These are phyloP conservation scores for Tephrocybe sp. DNA, from an alignment of 768 basidiomycete species.

Conservation along the genomic window DNA sequence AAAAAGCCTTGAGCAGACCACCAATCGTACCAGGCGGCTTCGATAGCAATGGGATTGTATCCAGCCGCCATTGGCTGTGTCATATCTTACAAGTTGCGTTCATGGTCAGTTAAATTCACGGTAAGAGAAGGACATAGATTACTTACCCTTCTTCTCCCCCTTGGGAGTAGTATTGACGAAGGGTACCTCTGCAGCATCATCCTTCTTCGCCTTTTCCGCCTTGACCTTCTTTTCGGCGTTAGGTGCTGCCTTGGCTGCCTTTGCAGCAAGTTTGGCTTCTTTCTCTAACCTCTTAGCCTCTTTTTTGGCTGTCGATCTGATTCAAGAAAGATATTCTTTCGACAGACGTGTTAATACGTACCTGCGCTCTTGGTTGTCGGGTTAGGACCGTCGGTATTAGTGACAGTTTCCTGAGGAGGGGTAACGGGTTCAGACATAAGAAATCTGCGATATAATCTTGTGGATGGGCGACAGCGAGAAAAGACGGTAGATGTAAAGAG, in stretches of 20 bases:
- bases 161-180: conserved; percentile 88
- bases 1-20: conserved; percentile 92
- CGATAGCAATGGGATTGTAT: conserved; percentile 94
- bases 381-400: conserved; percentile 24
- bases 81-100: conserved; percentile 53
- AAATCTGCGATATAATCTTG: conserved; percentile 5
- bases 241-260: conserved; percentile 49
- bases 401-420: conserved; percentile 1
- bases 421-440: conserved; percentile 7
- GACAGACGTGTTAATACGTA: conserved; percentile 11
- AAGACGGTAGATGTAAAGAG: conserved; percentile 7
- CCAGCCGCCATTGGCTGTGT: conserved; percentile 85
- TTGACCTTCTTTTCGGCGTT: conserved; percentile 69
- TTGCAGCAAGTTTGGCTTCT: conserved; percentile 74
- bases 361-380: conserved; percentile 44
- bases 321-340: neutral
- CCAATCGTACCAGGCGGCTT: conserved; percentile 98
- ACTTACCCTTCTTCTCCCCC: conserved; percentile 91
- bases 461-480: conserved; percentile 5
- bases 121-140: neutral
- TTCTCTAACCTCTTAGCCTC: conserved; percentile 81
- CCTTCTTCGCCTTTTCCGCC: conserved; percentile 70
- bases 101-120: neutral
- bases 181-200: conserved; percentile 61
- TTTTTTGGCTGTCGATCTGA: conserved; percentile 60